Evolutionary conservation across 169 alveolate species (phyloP), one percentile per base, ranked within the genome.

Genomic region (Eimeria sp.): DNA sequence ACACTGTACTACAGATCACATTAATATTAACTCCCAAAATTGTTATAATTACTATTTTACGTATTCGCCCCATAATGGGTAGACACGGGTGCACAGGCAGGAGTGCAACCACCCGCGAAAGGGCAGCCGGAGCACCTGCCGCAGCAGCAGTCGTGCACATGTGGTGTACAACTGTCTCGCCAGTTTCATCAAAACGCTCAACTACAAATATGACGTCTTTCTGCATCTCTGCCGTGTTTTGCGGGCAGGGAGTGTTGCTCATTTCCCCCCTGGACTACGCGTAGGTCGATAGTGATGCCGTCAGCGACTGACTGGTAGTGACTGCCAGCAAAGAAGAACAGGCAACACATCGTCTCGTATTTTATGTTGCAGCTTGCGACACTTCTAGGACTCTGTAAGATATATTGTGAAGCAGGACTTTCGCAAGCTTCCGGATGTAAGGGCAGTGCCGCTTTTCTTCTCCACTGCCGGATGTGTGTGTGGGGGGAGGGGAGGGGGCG

Each of bases 201-300:
- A 84, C 92, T 58, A 84, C 92, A 61, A 84, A 57, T 84, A 57
- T 84, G 75, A 84, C 75, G 40, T 57, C 58, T 84, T 84, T 84
- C 76, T 61, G 75, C 92, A 84, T 54, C 92, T 84, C 92, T 84
- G 92, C 92, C 92, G 92, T 40, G 58, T 84, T 84, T 57, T 84
- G 57, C 75, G 49, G 75, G 75, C 92, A 84, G 92, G 72, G 22
- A 76, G 78, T 84, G 92, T 57, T 57, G 91, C 91, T 84, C 54
- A 57, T 10, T 84, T 57, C 92, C 92, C 75, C 4, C 27, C 58
- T 54, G 43, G 78, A 54, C 22, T 84, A 40, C 75, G 72, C 75
- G n/a, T 57, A 84, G 58, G 92, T 30, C 57, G 75, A 84, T 57
- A 84, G 92, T 76, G 92, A 84, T 75, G 92, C 92, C 92, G 72